These are phyloP conservation scores for Pouteria glomerata DNA, from an alignment of 148 eudicot species.

Conservation along the genomic window DNA sequence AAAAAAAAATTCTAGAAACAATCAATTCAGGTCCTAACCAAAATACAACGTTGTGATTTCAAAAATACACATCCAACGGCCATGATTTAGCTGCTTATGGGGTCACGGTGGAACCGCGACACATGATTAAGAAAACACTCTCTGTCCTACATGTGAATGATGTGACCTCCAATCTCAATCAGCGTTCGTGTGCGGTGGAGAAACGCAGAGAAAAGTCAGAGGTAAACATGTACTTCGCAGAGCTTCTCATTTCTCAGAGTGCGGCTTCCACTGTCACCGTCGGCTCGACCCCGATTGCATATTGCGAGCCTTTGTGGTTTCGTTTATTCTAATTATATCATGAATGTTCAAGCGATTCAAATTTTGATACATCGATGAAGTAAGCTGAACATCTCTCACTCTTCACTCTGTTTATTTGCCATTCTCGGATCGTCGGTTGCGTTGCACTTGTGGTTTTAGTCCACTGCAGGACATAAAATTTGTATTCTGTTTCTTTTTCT, in stretches of 20 bases:
- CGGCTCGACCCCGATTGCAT: not conserved
- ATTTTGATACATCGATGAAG: not conserved
- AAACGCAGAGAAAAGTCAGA: not conserved
- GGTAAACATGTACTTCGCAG: not conserved
- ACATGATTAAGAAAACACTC: not conserved
- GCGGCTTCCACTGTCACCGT: not conserved
- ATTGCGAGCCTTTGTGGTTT: not conserved
- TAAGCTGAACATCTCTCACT: not conserved
- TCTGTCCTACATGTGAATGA: no score
- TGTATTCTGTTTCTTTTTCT: not conserved
- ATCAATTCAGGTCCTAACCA: no score
- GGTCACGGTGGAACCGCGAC: not conserved
- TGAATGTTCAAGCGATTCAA: not conserved
- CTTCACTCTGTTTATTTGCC: not conserved
- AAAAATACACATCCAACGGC: no score
- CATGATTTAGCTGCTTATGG: not conserved
- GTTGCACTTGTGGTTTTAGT: not conserved
- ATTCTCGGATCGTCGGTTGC: not conserved
- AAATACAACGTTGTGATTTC: no score
- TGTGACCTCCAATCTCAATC: constrained; percentile 1
- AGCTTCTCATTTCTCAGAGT: not conserved
- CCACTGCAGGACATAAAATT: not conserved
- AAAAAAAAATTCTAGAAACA: no score
- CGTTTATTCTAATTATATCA: not conserved
- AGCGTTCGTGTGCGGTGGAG: not conserved